phyloP scores from a whole-genome alignment of 192 early-diverging fungal genomes.

The Gamsiella multidivaricata region DNA sequence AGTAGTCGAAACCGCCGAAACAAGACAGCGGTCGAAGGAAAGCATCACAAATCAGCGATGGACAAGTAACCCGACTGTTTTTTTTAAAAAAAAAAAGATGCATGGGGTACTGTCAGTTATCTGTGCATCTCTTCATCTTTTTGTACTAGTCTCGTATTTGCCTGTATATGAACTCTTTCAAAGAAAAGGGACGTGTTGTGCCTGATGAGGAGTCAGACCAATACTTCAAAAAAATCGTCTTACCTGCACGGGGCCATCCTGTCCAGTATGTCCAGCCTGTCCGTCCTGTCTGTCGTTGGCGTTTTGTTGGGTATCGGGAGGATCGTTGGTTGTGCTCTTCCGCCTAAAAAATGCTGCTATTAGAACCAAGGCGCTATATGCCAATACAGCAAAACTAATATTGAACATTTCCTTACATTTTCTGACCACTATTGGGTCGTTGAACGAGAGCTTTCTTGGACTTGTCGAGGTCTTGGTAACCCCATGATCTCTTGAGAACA shows the following conservation, averaged over 20 bases:
- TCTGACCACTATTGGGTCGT: constrained; percentile 17
- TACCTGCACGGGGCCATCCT: background rate
- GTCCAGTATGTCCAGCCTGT: background rate
- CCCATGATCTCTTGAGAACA: constrained; percentile 32
- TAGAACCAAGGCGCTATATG: constrained; percentile 1
- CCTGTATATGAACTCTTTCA: background rate
- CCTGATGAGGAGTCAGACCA: background rate
- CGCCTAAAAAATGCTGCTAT: constrained; percentile 6
- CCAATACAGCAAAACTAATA: constrained; percentile 4
- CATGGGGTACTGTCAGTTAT: background rate
- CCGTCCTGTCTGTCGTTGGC: background rate
- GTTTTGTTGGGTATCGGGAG: background rate
- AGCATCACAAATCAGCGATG: constrained; percentile 2
- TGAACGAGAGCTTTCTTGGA: constrained; percentile 23
- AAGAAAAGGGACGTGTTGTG: background rate
- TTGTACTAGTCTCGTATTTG: too few relatives aligned
- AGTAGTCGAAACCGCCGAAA: too few relatives aligned
- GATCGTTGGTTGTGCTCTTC: constrained; percentile 1
- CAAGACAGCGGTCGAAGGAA: too few relatives aligned
- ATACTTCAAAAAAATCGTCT: constrained; percentile 7
- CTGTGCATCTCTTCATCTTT: background rate
- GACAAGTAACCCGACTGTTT: background rate
- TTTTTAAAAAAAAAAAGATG: background rate
- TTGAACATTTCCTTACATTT: constrained; percentile 18
- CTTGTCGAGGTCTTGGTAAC: constrained; percentile 18